These are phyloP conservation scores for Suillus luteus DNA, from an alignment of 768 basidiomycete species.

Conservation along the genomic window DNA sequence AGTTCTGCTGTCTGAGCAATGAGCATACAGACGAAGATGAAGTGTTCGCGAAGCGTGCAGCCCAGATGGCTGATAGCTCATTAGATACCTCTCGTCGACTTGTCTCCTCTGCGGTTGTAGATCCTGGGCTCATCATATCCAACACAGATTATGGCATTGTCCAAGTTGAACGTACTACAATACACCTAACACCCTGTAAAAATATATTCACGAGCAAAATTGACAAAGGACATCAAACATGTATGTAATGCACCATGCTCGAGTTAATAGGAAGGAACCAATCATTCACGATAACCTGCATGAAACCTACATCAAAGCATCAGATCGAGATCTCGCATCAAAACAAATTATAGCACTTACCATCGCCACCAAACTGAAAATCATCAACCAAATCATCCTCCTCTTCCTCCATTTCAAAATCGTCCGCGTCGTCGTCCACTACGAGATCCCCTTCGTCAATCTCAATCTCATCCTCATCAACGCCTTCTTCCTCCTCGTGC, in stretches of 20 bases:
- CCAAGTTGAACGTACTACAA: background rate
- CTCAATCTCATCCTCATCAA: conserved; percentile 1
- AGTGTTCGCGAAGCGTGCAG: no score
- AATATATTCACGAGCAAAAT: background rate
- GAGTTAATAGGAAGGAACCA: conserved; percentile 22
- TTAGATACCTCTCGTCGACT: no score
- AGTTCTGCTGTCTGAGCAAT: no score
- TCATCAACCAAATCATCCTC: conserved; percentile 17
- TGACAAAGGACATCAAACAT: conserved; percentile 20
- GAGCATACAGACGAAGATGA: no score
- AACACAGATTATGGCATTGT: background rate
- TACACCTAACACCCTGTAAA: background rate
- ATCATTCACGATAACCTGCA: conserved; percentile 22
- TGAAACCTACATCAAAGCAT: conserved; percentile 14
- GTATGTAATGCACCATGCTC: conserved; percentile 29
- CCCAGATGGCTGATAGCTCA: no score
- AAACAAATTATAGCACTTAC: background rate
- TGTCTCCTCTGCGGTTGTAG: no score
- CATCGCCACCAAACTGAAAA: conserved; percentile 9
- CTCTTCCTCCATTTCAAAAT: conserved; percentile 12
- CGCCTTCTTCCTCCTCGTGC: conserved; percentile 10
- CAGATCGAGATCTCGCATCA: conserved; percentile 6
- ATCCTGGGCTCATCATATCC: background rate
- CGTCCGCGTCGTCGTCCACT: conserved; percentile 6
- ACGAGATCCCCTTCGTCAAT: conserved; percentile 1